Evolutionary conservation across 192 early-diverging fungal genomes (phyloP).

Genomic region (Backusella macrospora): DNA sequence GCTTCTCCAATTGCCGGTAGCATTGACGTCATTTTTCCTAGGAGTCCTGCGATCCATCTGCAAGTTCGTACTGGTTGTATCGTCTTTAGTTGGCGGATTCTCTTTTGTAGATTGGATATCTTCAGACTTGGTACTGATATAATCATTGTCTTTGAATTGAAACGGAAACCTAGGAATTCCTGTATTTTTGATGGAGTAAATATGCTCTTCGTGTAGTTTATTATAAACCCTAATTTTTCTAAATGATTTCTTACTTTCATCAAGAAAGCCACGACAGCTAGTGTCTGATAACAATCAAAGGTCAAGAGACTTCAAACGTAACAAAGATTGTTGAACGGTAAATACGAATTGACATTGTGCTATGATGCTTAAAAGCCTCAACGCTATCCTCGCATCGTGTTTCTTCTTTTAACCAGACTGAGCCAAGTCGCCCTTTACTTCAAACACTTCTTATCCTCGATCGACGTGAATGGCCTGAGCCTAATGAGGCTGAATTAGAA

Average conservation of each 20-base stretch:
- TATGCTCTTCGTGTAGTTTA: conserved; percentile 17
- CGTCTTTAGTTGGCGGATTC: neutral
- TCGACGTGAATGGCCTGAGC: conserved; percentile 19
- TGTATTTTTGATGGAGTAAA: neutral
- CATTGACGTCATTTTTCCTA: conserved; percentile 22
- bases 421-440: conserved; percentile 14
- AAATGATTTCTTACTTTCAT: neutral
- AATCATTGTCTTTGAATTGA: conserved; percentile 12
- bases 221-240: neutral
- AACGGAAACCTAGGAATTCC: conserved; percentile 26
- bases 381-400: neutral
- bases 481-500: neutral
- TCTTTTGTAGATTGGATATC: neutral
- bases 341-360: too few relatives aligned
- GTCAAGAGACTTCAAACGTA: neutral
- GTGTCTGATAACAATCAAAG: neutral
- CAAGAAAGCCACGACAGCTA: too few relatives aligned
- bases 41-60: neutral
- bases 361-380: neutral
- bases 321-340: conserved; percentile 20
- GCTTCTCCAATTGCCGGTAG: conserved; percentile 26
- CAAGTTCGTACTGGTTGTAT: neutral
- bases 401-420: neutral
- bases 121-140: conserved; percentile 4
- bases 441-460: conserved; percentile 34